Percentiles rank a stretch among this genome's conserved stretches.
Evolutionary conservation across 2,329 filamentous ascomycete species (phyloP).

Genomic region (Fusarium neocosmosporiellum): DNA sequence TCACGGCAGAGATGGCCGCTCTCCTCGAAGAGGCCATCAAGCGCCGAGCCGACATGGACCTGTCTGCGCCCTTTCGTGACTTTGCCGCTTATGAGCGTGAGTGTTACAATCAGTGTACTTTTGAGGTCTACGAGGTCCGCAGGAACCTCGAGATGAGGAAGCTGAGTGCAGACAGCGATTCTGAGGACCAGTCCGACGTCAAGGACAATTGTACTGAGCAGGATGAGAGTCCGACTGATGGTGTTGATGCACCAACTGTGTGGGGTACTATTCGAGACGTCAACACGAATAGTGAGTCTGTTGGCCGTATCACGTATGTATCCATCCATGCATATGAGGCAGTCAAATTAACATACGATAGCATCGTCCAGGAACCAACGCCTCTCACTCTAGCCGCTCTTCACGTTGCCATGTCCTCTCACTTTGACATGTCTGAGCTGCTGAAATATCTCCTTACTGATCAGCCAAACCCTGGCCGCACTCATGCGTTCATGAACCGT

Average conservation of each 20-base stretch:
- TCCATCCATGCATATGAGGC: neutral
- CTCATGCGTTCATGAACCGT: conserved; percentile 61
- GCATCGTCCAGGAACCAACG: conserved; percentile 70
- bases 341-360: conserved; percentile 34
- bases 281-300: conserved; percentile 53
- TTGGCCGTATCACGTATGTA: conserved; percentile 68
- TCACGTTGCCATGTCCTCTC: conserved; percentile 66
- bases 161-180: conserved; percentile 45
- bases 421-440: conserved; percentile 73
- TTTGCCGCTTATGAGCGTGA: conserved; percentile 53
- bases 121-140: conserved; percentile 68
- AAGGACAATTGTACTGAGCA: conserved; percentile 41
- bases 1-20: conserved; percentile 53
- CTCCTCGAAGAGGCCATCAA: conserved; percentile 53
- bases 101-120: conserved; percentile 60
- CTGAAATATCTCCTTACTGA: conserved; percentile 65
- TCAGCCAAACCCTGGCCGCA: conserved; percentile 55
- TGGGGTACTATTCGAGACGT: conserved; percentile 56
- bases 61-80: conserved; percentile 45
- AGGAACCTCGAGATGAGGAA: conserved; percentile 55
- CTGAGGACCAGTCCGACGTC: conserved; percentile 37
- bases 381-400: conserved; percentile 69
- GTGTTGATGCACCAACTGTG: conserved; percentile 54
- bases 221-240: conserved; percentile 41
- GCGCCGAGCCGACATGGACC: conserved; percentile 48